Conservation (phyloP, 2,329 filamentous ascomycete genomes). For the Teratosphaeriaceae sp. region DNA sequence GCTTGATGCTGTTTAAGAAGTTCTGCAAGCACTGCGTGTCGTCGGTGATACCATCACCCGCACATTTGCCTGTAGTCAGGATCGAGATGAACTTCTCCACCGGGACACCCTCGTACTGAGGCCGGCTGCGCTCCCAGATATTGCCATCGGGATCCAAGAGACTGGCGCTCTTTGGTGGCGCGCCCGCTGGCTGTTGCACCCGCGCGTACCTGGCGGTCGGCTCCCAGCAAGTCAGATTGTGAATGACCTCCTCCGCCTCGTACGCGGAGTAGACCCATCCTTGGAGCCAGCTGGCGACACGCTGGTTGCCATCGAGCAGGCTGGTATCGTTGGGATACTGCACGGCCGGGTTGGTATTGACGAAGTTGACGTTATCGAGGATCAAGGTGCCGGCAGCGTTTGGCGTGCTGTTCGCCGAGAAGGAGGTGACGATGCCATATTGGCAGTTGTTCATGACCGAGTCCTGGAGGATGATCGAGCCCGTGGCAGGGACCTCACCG, state of each 20-base stretch:
- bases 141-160: slow-evolving; percentile 60
- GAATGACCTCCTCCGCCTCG: slow-evolving; percentile 25
- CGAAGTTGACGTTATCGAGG: slow-evolving; percentile 82
- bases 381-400: slow-evolving; percentile 73
- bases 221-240: slow-evolving; percentile 24
- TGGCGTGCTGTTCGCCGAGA: slow-evolving; percentile 51
- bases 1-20: slow-evolving; percentile 59
- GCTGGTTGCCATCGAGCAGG: slow-evolving; percentile 61
- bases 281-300: slow-evolving; percentile 63
- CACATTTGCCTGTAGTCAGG: slow-evolving; percentile 46
- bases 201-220: slow-evolving; percentile 18
- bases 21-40: slow-evolving; percentile 80
- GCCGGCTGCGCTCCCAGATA: slow-evolving; percentile 76
- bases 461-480: slow-evolving; percentile 75
- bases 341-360: slow-evolving; percentile 55
- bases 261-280: slow-evolving; percentile 57
- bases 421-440: slow-evolving; percentile 71
- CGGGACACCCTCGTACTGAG: slow-evolving; percentile 69
- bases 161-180: slow-evolving; percentile 51
- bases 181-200: neutral
- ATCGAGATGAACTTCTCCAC: slow-evolving; percentile 65
- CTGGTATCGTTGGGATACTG: slow-evolving; percentile 49
- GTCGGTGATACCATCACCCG: slow-evolving; percentile 77
- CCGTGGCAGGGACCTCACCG: slow-evolving; percentile 53
- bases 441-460: slow-evolving; percentile 68